These are phyloP conservation scores for Paramecium caudatum DNA, from an alignment of 73 alveolate species.

Conservation along the genomic window DNA sequence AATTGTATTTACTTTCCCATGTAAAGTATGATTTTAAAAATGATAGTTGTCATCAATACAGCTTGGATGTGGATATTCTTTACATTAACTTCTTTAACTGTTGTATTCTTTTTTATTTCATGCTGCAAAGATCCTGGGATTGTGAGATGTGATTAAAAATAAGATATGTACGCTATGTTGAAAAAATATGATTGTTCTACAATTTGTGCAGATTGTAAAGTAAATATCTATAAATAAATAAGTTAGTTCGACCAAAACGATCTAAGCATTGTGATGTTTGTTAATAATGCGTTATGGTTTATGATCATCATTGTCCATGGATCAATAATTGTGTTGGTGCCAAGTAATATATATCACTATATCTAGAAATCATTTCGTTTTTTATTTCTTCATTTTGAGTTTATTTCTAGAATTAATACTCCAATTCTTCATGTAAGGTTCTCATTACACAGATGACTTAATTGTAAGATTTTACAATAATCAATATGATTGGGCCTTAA, in stretches of 20 bases:
- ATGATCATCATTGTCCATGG: constrained; percentile 87
- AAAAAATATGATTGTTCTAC: constrained; percentile 73
- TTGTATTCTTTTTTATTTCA: constrained; percentile 68
- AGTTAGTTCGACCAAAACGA: constrained; percentile 81
- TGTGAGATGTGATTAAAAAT: neutral
- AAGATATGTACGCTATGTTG: constrained; percentile 60
- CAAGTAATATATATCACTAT: neutral
- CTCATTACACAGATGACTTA: neutral
- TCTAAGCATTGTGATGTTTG: constrained; percentile 86
- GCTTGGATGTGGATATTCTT: constrained; percentile 42
- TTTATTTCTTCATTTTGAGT: constrained; percentile 70
- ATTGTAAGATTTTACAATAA: neutral
- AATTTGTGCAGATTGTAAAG: constrained; percentile 85
- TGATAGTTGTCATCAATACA: constrained; percentile 1
- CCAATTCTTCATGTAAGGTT: constrained; percentile 36
- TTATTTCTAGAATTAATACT: constrained; percentile 50
- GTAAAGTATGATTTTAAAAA: neutral
- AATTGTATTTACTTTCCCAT: constrained; percentile 46
- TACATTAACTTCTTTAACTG: constrained; percentile 45
- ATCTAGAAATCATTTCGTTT: constrained; percentile 69
- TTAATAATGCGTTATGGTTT: constrained; percentile 81
- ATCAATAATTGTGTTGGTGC: constrained; percentile 81
- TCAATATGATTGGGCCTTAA: neutral
- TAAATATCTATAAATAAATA: neutral
- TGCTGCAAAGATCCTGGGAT: constrained; percentile 72